phyloP scores from a whole-genome alignment of 768 basidiomycete species.

The Russula brevipes region DNA sequence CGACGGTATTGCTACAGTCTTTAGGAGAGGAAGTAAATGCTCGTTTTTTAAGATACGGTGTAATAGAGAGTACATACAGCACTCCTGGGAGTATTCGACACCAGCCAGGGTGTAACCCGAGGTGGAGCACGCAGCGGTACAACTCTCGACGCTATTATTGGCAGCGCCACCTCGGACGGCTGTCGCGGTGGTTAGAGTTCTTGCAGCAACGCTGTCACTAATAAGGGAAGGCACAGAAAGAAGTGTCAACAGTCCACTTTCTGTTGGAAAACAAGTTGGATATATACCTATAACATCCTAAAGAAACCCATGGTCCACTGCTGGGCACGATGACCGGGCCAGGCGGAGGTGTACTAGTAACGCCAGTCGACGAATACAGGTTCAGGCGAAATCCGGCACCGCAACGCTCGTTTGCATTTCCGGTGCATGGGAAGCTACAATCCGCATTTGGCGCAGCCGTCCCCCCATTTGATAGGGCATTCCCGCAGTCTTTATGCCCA shows the following conservation, averaged over 20 bases:
- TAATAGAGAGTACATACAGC: slow-evolving; percentile 37
- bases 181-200: slow-evolving; percentile 33
- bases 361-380: slow-evolving; percentile 55
- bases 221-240: background rate
- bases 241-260: slow-evolving; percentile 12
- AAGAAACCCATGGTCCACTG: slow-evolving; percentile 59
- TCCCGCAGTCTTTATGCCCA: slow-evolving; percentile 53
- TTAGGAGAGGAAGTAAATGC: background rate
- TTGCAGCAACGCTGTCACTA: slow-evolving; percentile 34
- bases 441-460: slow-evolving; percentile 44
- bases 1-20: slow-evolving; percentile 50
- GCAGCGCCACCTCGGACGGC: slow-evolving; percentile 36
- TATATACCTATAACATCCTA: slow-evolving; percentile 70
- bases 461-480: slow-evolving; percentile 45
- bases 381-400: slow-evolving; percentile 57
- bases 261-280: background rate
- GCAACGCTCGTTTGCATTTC: slow-evolving; percentile 52
- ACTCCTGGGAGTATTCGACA: slow-evolving; percentile 45
- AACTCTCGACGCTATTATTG: slow-evolving; percentile 48
- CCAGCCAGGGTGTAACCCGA: slow-evolving; percentile 41
- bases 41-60: background rate
- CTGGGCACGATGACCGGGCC: slow-evolving; percentile 48
- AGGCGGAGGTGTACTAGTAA: slow-evolving; percentile 41
- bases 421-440: slow-evolving; percentile 59
- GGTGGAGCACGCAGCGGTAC: slow-evolving; percentile 57